Base-by-base conservation (phyloP, 768 basidiomycete species). In the Auriscalpium microsporum region DNA sequence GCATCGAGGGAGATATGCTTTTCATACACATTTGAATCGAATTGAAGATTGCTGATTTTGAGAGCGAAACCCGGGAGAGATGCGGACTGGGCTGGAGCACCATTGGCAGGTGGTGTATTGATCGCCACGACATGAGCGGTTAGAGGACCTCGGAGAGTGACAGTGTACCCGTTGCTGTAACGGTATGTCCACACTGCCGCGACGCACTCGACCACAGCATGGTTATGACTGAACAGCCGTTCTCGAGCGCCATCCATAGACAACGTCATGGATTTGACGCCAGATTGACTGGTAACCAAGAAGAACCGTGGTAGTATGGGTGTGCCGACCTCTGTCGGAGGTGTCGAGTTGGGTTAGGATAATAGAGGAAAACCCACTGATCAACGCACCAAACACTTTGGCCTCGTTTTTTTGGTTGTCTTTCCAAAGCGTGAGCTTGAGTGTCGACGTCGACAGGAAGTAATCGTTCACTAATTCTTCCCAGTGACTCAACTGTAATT, bases 401-500 rank as follows among this genome's bases (percentile, higher is more conserved):
- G 89, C 88, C 64, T 91, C 90, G 23, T 75, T 78, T 62, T 75
- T 78, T 64, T 83, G 80, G 62, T 87, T 90, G 67, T 90, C 89
- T 65, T 88, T 88, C 90, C 90, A 91, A n/a, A 92, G 70, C 3
- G 87, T 90, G 61, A 92, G 76, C 66, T 83, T 87, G 81, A 91
- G 81, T 47, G 79, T 69, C 19, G 87, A 85, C 56, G 80, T 80
- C 2, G 81, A 77, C 9, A 81, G 80, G 64, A 91, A 92, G 60
- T 83, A 90, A 33, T 84, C 81, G 49, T 75, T 74, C 56, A 90
- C 78, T 38, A 89, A 63, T 3, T 72, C 71, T 10, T 74, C 72
- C 90, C 90, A 92, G 73, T 78, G 86, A 13, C 78, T 73, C 47
- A 87, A 70, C 62, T 80, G 76, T 49, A 81, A 66, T 77, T 87